Percentiles rank a stretch among this genome's conserved stretches.
Conservation (phyloP, 345 rosid species). For the Syzygium jambos region DNA sequence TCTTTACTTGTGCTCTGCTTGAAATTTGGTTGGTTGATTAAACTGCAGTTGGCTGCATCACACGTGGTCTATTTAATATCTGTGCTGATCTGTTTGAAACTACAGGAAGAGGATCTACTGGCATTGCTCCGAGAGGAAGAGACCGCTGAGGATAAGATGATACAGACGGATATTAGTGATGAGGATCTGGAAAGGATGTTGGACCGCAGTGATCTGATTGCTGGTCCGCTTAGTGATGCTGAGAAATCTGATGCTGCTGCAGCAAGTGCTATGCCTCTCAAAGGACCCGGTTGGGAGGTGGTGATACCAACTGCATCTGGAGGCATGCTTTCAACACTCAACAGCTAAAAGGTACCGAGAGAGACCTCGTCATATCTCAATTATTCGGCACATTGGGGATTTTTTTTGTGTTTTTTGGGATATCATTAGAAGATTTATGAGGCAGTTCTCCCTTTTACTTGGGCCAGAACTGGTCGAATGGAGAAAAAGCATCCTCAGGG, state of each 20-base stretch:
- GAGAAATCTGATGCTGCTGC: slow-evolving; percentile 12
- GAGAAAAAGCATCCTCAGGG: background rate
- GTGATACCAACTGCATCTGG: slow-evolving; percentile 63
- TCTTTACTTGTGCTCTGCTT: background rate
- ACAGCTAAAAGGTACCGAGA: slow-evolving; percentile 20
- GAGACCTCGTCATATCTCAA: background rate
- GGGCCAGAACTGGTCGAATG: background rate
- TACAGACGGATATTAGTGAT: slow-evolving; percentile 76
- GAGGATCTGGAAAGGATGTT: slow-evolving; percentile 64
- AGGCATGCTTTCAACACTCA: slow-evolving; percentile 77
- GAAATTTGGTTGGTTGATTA: background rate
- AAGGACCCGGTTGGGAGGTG: slow-evolving; percentile 99
- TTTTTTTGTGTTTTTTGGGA: background rate
- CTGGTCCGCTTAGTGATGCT: slow-evolving; percentile 10
- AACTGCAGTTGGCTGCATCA: background rate
- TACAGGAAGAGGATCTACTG: slow-evolving; percentile 77
- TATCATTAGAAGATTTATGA: background rate
- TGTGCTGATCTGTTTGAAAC: background rate
- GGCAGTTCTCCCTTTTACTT: background rate
- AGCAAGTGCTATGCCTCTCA: slow-evolving; percentile 32
- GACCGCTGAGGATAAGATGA: slow-evolving; percentile 79
- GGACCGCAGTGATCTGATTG: slow-evolving; percentile 68
- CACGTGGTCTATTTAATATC: background rate
- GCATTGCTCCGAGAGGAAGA: slow-evolving; percentile 70
- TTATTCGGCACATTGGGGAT: background rate